Evolutionary conservation across 345 rosid species (phyloP), one percentile per base, ranked within the genome.

Genomic region (Jatropha curcas): DNA sequence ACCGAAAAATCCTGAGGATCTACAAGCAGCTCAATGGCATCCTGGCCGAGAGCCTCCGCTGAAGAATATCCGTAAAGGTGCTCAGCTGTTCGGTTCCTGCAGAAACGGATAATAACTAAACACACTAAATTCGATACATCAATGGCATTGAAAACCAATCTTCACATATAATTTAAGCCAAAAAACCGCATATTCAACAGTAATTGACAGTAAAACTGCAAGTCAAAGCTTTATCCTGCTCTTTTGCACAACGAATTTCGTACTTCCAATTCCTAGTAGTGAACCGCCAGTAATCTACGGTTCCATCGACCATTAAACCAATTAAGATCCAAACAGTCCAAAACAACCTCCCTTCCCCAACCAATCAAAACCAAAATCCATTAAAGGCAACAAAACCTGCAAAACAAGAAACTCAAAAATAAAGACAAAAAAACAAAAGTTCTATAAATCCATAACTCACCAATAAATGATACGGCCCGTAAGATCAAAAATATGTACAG

Each of bases 1-100:
- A 88, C 65, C 0, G 59, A 70, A 77, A 65, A 77, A 82, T 95
- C 94, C 65, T 71, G 81, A 60, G 87, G 80, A 81, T 89, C 98
- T n/a, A 82, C 71, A 65, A 95, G 82, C 70, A 95, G 82, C 77
- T 87, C 88, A 77, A 92, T 61, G 20, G 82, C 92, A 72, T 88
- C 88, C 82, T 81, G 77, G 50, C 97, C 97, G 19, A 92, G 85
- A 28, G 94, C 99, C 81, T 92, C 98, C 11, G 85, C 86, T 0
- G 90, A 84, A 41, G 94, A 83, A 76, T 83, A 89, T 22, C 99
- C 99, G 79, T 87, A 95, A 43, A 95, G 89, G 52, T 78, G 83
- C 74, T 95, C 99, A 27, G 99, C 98, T 73, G 87, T 78, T 52
- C 86, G 83, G 70, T 95, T 95, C 99, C 99, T 95, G 88, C 53